Percentiles rank a stretch among this genome's conserved stretches.
phyloP scores from a whole-genome alignment of 305 asterid species.

The Fraxinus floribunda region DNA sequence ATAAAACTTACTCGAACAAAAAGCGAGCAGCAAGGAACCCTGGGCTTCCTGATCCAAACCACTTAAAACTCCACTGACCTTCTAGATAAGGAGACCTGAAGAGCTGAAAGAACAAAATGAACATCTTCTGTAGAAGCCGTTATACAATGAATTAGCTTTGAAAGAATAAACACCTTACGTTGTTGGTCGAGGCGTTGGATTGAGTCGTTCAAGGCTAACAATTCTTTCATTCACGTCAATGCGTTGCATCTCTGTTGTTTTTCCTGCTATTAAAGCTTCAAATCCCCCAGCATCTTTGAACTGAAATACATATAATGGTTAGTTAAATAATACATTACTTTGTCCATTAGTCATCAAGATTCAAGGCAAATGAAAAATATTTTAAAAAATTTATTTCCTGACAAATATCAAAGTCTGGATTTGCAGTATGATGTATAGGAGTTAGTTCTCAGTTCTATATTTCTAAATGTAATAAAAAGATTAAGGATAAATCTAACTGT shows the following conservation, averaged over 20 bases:
- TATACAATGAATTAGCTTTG: background rate
- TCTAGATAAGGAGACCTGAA: constrained; percentile 48
- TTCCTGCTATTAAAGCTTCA: constrained; percentile 72
- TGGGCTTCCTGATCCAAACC: constrained; percentile 86
- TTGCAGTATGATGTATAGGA: background rate
- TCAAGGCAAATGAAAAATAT: background rate
- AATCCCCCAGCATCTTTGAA: constrained; percentile 91
- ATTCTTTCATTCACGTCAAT: constrained; percentile 89
- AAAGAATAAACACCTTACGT: constrained; percentile 58
- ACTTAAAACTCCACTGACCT: constrained; percentile 63
- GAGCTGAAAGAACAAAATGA: constrained; percentile 26
- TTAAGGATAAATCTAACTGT: background rate
- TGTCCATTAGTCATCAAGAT: background rate
- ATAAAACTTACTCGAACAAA: constrained; percentile 58
- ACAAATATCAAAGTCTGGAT: background rate
- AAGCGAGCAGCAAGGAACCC: constrained; percentile 60
- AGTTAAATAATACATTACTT: constrained; percentile 14
- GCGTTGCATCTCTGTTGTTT: constrained; percentile 56
- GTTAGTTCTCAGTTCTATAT: background rate
- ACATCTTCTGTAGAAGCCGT: constrained; percentile 9
- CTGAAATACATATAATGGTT: constrained; percentile 34
- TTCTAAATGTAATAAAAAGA: background rate
- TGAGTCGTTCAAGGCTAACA: constrained; percentile 64
- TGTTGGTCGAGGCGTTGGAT: constrained; percentile 71
- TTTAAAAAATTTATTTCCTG: background rate